phyloP scores from a whole-genome alignment of 371 early-diverging fungal species.

The Amoeboradix gromovi region DNA sequence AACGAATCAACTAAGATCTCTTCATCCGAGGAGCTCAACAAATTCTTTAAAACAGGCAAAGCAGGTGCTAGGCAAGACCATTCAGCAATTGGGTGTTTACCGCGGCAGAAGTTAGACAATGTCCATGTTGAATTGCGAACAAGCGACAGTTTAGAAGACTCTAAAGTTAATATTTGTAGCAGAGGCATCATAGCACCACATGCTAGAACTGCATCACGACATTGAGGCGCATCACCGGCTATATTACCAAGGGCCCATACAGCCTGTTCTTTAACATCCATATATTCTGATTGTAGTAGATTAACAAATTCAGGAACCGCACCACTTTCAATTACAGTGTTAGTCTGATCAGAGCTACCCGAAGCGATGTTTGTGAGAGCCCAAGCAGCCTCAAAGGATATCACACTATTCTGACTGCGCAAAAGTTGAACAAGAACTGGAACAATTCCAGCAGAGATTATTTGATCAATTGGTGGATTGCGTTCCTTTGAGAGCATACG shows the following conservation, averaged over 20 bases:
- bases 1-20: constrained; percentile 93
- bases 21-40: constrained; percentile 61
- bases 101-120: constrained; percentile 92
- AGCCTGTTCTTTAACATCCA: constrained; percentile 93
- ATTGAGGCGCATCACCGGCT: constrained; percentile 88
- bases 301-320: constrained; percentile 80
- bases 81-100: constrained; percentile 80
- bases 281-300: constrained; percentile 48
- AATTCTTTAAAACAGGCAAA: constrained; percentile 54
- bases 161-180: constrained; percentile 46
- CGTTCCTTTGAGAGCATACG: constrained; percentile 86
- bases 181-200: constrained; percentile 55
- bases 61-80: constrained; percentile 65
- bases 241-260: constrained; percentile 99
- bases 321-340: constrained; percentile 64
- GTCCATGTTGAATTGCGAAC: constrained; percentile 97
- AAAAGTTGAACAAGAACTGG: constrained; percentile 87
- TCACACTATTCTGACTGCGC: constrained; percentile 31
- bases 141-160: constrained; percentile 55
- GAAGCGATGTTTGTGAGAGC: constrained; percentile 99
- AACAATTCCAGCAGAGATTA: constrained; percentile 74
- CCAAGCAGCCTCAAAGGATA: constrained; percentile 97
- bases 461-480: constrained; percentile 91
- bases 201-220: constrained; percentile 73
- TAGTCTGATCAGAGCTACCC: constrained; percentile 82